These are phyloP conservation scores for Conoideocrella luteorostrata DNA, from an alignment of 2,329 filamentous ascomycete genomes.

Conservation along the genomic window DNA sequence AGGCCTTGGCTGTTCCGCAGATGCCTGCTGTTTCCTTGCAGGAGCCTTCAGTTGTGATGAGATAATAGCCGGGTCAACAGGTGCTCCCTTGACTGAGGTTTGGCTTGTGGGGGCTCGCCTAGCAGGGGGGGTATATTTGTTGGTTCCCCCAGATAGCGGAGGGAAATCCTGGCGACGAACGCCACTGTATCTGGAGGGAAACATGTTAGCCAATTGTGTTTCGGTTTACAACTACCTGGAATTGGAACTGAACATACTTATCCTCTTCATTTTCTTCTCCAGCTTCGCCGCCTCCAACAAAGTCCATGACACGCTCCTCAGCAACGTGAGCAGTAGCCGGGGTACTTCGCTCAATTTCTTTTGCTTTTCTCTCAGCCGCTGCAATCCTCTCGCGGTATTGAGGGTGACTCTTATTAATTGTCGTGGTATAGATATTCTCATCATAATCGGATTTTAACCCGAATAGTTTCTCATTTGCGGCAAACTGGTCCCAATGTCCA, in stretches of 20 bases:
- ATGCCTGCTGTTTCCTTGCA: slow-evolving; percentile 29
- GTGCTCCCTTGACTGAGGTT: slow-evolving; percentile 67
- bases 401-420: slow-evolving; percentile 78
- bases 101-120: slow-evolving; percentile 71
- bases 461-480: slow-evolving; percentile 79
- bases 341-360: slow-evolving; percentile 77
- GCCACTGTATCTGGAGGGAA: slow-evolving; percentile 70
- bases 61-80: slow-evolving; percentile 84
- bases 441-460: slow-evolving; percentile 87
- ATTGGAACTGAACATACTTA: slow-evolving; percentile 61
- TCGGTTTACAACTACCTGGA: too few relatives aligned
- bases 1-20: slow-evolving; percentile 18
- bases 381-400: slow-evolving; percentile 72
- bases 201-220: slow-evolving; percentile 13
- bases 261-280: slow-evolving; percentile 83
- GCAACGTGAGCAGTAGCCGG: slow-evolving; percentile 76
- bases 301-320: slow-evolving; percentile 77
- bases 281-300: slow-evolving; percentile 53
- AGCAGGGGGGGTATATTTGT: slow-evolving; percentile 87
- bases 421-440: slow-evolving; percentile 89
- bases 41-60: slow-evolving; percentile 65
- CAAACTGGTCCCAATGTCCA: slow-evolving; percentile 85
- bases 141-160: slow-evolving; percentile 48
- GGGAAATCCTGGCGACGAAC: slow-evolving; percentile 73
- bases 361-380: slow-evolving; percentile 73